phyloP scores from a whole-genome alignment of 129 eudicot species.

The Rutidosis leptorrhynchoides region DNA sequence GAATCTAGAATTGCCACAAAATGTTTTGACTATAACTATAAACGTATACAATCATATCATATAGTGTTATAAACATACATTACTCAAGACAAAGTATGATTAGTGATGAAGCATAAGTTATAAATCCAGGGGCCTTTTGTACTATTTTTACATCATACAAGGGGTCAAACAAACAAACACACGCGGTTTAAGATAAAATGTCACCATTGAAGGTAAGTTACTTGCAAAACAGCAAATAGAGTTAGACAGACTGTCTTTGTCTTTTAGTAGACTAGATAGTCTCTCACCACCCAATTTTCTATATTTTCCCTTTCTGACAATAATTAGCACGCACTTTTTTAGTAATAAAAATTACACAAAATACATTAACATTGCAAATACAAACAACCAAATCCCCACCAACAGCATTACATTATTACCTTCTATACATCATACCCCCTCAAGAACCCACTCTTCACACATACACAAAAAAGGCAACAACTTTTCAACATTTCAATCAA shows the following conservation, averaged over 20 bases:
- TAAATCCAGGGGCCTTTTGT: neutral
- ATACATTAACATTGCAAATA: too few relatives aligned
- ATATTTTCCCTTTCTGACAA: slow-evolving; percentile 19
- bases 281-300: slow-evolving; percentile 35
- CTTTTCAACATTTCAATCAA: slow-evolving; percentile 9
- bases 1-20: too few relatives aligned
- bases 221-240: slow-evolving; percentile 11
- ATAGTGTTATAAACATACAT: too few relatives aligned
- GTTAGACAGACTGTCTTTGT: slow-evolving; percentile 18
- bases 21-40: too few relatives aligned
- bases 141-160: neutral
- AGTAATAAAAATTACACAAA: slow-evolving; percentile 7
- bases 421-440: neutral
- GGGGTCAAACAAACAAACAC: neutral
- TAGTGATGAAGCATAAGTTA: neutral
- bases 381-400: slow-evolving; percentile 23
- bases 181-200: neutral
- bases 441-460: slow-evolving; percentile 19
- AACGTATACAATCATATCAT: too few relatives aligned
- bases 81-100: neutral
- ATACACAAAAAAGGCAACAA: neutral
- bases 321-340: neutral
- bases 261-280: slow-evolving; percentile 33
- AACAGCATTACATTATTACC: slow-evolving; percentile 25
- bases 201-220: slow-evolving; percentile 8